Evolutionary conservation across 108 stramenopile species (phyloP).

Genomic region (Skeletonema marinoi): DNA sequence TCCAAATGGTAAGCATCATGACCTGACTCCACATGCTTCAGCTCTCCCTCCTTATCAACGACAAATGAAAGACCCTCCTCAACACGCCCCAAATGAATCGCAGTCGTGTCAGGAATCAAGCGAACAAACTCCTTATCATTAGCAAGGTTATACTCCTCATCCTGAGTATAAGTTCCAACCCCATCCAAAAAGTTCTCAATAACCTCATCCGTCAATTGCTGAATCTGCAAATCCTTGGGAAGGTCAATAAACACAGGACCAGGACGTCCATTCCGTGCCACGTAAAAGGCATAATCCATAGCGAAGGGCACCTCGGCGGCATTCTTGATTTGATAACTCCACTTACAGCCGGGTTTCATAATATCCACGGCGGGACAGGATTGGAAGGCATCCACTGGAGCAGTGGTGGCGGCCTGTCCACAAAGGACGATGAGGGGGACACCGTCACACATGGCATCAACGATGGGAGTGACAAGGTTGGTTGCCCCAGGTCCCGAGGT

Average conservation of each 20-base stretch:
- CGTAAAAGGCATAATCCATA: conserved; percentile 90
- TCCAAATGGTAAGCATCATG: conserved; percentile 70
- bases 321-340: conserved; percentile 89
- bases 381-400: conserved; percentile 88
- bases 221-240: conserved; percentile 93
- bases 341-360: conserved; percentile 87
- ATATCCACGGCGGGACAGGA: conserved; percentile 83
- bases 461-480: conserved; percentile 88
- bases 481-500: conserved; percentile 94
- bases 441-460: conserved; percentile 90
- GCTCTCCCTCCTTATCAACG: conserved; percentile 47
- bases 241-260: conserved; percentile 92
- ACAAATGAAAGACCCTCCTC: conserved; percentile 73
- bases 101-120: conserved; percentile 57
- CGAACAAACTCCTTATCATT: conserved; percentile 58
- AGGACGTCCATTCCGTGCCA: conserved; percentile 89
- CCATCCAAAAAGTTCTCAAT: conserved; percentile 68
- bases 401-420: conserved; percentile 89
- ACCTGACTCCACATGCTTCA: conserved; percentile 37
- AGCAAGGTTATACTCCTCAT: background rate
- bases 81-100: conserved; percentile 71
- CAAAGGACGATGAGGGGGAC: conserved; percentile 89
- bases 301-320: conserved; percentile 89
- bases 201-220: conserved; percentile 68
- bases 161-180: conserved; percentile 20